phyloP scores from a whole-genome alignment of 164 flowering plant species.

The Macadamia integrifolia region DNA sequence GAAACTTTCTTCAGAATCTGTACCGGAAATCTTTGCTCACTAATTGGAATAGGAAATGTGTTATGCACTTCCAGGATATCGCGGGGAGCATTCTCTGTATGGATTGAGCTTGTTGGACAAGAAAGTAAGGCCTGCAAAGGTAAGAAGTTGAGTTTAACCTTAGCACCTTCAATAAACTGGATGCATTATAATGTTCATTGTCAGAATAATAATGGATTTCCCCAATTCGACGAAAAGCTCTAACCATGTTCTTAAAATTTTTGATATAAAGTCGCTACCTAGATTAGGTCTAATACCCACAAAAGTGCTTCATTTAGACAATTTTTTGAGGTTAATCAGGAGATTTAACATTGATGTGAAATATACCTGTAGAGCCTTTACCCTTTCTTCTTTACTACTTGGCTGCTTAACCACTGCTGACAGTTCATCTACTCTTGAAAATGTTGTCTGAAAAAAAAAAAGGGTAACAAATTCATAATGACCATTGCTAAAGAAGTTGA shows the following conservation, averaged over 20 bases:
- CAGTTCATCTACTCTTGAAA: conserved; percentile 33
- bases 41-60: conserved; percentile 46
- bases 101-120: conserved; percentile 62
- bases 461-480: too few relatives aligned
- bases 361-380: conserved; percentile 51
- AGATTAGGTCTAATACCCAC: too few relatives aligned
- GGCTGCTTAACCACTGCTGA: conserved; percentile 58
- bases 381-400: conserved; percentile 33
- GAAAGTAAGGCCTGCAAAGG: conserved; percentile 44
- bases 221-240: too few relatives aligned
- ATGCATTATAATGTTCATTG: too few relatives aligned
- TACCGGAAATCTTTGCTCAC: conserved; percentile 46
- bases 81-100: conserved; percentile 39
- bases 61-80: conserved; percentile 46
- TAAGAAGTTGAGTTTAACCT: not conserved
- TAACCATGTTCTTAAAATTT: too few relatives aligned
- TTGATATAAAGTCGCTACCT: too few relatives aligned
- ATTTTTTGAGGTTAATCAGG: not conserved
- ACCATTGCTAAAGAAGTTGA: too few relatives aligned
- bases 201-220: too few relatives aligned
- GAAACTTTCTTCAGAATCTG: too few relatives aligned
- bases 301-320: not conserved
- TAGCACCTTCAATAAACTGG: too few relatives aligned
- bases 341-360: not conserved
- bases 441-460: conserved; percentile 31